A percentile compares a stretch with the other conserved stretches of the same genome.
Evolutionary conservation across 768 basidiomycete genomes (phyloP).

Genomic region (Pulveroboletus ravenelii): DNA sequence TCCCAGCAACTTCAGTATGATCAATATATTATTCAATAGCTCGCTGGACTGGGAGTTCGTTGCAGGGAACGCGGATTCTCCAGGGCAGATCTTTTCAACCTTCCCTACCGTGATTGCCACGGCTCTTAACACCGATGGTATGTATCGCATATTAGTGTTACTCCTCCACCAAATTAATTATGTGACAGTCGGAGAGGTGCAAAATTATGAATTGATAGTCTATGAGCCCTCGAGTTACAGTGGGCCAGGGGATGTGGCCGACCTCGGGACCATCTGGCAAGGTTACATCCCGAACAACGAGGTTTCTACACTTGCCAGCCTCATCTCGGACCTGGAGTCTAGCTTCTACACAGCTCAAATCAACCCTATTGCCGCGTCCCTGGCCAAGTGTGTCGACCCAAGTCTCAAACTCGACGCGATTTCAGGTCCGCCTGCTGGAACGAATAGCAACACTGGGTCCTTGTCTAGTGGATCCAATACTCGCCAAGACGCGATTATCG

Average conservation of each 20-base stretch:
- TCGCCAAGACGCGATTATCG: conserved; percentile 84
- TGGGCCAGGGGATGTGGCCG: conserved; percentile 39
- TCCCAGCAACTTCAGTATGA: conserved; percentile 39
- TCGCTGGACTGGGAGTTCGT: conserved; percentile 70
- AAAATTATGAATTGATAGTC: conserved; percentile 60
- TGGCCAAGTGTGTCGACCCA: conserved; percentile 68
- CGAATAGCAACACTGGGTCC: conserved; percentile 16
- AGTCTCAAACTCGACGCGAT: conserved; percentile 56
- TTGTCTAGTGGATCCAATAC: conserved; percentile 31
- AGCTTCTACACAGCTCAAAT: conserved; percentile 56
- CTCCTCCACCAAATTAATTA: conserved; percentile 25
- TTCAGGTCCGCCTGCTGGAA: conserved; percentile 33
- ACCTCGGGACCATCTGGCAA: conserved; percentile 67
- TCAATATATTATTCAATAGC: conserved; percentile 61
- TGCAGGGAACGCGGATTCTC: conserved; percentile 47
- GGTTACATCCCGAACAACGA: conserved; percentile 56
- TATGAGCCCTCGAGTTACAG: conserved; percentile 58
- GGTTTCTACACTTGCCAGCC: conserved; percentile 57
- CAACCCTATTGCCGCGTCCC: conserved; percentile 41
- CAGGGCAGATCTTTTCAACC: conserved; percentile 75
- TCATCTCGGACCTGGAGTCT: conserved; percentile 59
- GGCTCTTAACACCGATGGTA: conserved; percentile 43
- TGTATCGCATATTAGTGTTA: conserved; percentile 16
- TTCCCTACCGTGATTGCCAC: conserved; percentile 49
- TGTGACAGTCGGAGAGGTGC: conserved; percentile 35